Evolutionary conservation across 352 stramenopile species (phyloP), one percentile per base, ranked within the genome.

Genomic region (Sclerospora graminicola): DNA sequence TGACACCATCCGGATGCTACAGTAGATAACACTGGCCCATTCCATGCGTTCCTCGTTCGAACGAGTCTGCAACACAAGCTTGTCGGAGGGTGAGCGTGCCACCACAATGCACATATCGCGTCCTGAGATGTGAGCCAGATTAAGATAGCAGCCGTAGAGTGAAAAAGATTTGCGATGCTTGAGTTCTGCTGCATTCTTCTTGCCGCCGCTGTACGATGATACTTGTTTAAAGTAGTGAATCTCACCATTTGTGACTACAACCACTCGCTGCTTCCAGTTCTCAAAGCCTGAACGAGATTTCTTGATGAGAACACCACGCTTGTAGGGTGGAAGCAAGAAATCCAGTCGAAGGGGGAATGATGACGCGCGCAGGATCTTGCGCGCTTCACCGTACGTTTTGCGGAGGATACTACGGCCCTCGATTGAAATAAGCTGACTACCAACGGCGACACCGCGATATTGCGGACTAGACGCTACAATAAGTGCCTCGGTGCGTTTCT

Each of bases 1-100:
- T 21, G 79, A 89, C 11, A 86, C 76, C 65, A 93, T 85, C 43
- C 77, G 74, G 46, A 93, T 93, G 48, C 63, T 86, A 63, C 82
- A 93, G 60, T 90, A 89, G 35, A 93, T 74, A 28, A 86, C 69
- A 39, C 79, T 90, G 16, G 79, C 79, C 82, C 82, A 93, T 48
- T 89, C 79, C 49, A 90, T 68, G n/a, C 79, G 77, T 45, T 93
- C 77, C n/a, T 79, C 63, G 20, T 85, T 63, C 2, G 65, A 68
- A 20, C 50, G 53, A 6, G 72, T 73, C 50, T 91, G 63, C 23
- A 93, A 54, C 39, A 93, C 79, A 14, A 93, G 51, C 49, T 93
- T 93, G 56, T 93, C 82, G 4, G 72, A 82, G 20, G 82, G 82
- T 2, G 82, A 93, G 2, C 81, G 81, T 8, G 78, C 81, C 9